These are phyloP conservation scores for Suillus hirtellus DNA, from an alignment of 768 basidiomycete species.

Conservation along the genomic window DNA sequence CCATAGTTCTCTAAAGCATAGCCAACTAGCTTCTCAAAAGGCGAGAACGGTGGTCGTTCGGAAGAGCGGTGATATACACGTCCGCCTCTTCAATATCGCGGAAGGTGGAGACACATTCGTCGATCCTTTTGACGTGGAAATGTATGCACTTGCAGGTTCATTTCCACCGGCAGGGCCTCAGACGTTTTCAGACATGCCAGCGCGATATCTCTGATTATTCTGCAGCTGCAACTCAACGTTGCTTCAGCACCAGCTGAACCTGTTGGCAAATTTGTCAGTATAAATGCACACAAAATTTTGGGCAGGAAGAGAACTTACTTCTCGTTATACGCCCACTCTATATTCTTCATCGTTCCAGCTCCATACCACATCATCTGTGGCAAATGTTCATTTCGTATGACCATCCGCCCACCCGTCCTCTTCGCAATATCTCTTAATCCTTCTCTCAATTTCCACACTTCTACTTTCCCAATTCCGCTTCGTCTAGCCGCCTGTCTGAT, in stretches of 20 bases:
- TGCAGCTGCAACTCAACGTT: neutral
- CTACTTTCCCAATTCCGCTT: slow-evolving; percentile 39
- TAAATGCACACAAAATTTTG: neutral
- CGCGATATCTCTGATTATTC: neutral
- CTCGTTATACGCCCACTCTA: slow-evolving; percentile 53
- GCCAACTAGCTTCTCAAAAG: slow-evolving; percentile 77
- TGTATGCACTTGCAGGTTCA: slow-evolving; percentile 42
- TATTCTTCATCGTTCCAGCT: slow-evolving; percentile 27
- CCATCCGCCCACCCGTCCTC: slow-evolving; percentile 33
- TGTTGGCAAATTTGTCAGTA: neutral
- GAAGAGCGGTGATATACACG: slow-evolving; percentile 77
- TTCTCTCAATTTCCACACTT: slow-evolving; percentile 47
- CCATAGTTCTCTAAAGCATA: slow-evolving; percentile 81
- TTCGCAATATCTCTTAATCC: slow-evolving; percentile 31
- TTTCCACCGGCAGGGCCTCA: slow-evolving; percentile 29
- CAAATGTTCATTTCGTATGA: slow-evolving; percentile 40
- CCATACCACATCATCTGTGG: slow-evolving; percentile 55
- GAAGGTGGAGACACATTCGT: slow-evolving; percentile 81
- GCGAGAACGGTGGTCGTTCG: slow-evolving; percentile 56
- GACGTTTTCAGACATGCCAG: slow-evolving; percentile 21
- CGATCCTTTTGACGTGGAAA: slow-evolving; percentile 69
- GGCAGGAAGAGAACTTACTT: slow-evolving; percentile 31
- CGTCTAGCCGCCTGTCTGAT: slow-evolving; percentile 38
- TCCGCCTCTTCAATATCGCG: slow-evolving; percentile 87
- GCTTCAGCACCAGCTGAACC: slow-evolving; percentile 2